Percentiles rank a stretch among this genome's conserved stretches.
Evolutionary conservation across 345 rosid species (phyloP).

Genomic region (Lepidium didymum): DNA sequence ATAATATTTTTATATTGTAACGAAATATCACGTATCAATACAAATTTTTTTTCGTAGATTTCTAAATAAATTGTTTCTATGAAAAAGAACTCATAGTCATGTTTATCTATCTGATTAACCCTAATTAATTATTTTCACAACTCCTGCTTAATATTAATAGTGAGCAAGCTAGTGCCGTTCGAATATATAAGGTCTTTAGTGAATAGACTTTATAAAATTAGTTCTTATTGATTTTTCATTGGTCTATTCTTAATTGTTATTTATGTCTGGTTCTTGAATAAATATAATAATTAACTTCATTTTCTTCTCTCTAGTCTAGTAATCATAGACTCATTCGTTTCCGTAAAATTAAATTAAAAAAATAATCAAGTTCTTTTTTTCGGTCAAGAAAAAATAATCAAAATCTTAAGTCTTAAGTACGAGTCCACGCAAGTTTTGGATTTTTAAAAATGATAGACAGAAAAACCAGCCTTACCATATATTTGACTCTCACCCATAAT

Average conservation of each 20-base stretch:
- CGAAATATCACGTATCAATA: too few relatives aligned
- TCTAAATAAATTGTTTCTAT: too few relatives aligned
- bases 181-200: not conserved
- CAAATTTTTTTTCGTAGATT: too few relatives aligned
- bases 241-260: not conserved
- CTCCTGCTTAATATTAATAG: too few relatives aligned
- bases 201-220: not conserved
- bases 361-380: not conserved
- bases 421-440: conserved; percentile 7
- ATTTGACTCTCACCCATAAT: not conserved
- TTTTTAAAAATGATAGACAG: not conserved
- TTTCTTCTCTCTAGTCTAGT: not conserved
- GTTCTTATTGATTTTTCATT: not conserved
- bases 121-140: too few relatives aligned
- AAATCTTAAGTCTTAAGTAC: not conserved
- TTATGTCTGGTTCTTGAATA: not conserved
- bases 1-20: too few relatives aligned
- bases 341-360: not conserved
- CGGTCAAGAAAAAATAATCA: not conserved
- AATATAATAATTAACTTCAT: too few relatives aligned
- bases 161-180: too few relatives aligned
- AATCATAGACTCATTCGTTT: not conserved
- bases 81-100: too few relatives aligned
- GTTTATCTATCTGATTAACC: too few relatives aligned
- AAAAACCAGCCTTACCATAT: not conserved